Conservation (phyloP, 176 grass and related monocot genomes). For the Eragrostis nindensis region DNA sequence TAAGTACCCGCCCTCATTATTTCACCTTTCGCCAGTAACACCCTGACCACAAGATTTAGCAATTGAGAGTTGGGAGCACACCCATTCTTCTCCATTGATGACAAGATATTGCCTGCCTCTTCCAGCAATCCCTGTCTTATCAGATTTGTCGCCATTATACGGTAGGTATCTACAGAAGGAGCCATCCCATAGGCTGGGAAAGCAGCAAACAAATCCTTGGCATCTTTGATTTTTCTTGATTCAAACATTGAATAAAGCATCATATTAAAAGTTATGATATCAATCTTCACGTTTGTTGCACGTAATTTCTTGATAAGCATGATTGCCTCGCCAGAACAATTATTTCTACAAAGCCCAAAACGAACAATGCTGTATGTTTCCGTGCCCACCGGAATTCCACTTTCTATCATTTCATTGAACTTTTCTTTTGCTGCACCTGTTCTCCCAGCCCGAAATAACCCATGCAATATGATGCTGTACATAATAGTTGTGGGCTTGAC, state of each 20-base stretch:
- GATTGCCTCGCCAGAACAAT: not conserved
- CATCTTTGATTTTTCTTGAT: not conserved
- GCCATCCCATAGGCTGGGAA: not conserved
- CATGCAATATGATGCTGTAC: not conserved
- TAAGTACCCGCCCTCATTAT: too few relatives aligned
- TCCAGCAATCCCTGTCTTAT: constrained; percentile 13
- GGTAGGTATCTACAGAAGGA: not conserved
- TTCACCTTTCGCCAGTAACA: too few relatives aligned
- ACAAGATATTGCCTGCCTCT: not conserved
- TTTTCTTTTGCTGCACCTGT: not conserved
- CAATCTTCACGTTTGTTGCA: constrained; percentile 4
- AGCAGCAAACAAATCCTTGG: not conserved
- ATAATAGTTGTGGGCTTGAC: not conserved
- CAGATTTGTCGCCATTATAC: not conserved
- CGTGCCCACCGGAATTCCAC: not conserved
- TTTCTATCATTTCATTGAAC: constrained; percentile 9
- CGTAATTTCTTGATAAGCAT: not conserved
- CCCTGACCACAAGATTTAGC: not conserved
- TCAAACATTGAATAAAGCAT: constrained; percentile 12
- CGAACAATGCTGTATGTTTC: not conserved
- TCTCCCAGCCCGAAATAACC: constrained; percentile 19
- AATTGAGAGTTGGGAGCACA: not conserved
- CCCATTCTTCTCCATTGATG: not conserved
- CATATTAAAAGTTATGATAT: not conserved
- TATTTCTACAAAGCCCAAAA: constrained; percentile 21